Percentiles rank a stretch among this genome's conserved stretches.
These are phyloP conservation scores for Podospora didyma DNA, from an alignment of 495 filamentous ascomycete genomes.

Conservation along the genomic window DNA sequence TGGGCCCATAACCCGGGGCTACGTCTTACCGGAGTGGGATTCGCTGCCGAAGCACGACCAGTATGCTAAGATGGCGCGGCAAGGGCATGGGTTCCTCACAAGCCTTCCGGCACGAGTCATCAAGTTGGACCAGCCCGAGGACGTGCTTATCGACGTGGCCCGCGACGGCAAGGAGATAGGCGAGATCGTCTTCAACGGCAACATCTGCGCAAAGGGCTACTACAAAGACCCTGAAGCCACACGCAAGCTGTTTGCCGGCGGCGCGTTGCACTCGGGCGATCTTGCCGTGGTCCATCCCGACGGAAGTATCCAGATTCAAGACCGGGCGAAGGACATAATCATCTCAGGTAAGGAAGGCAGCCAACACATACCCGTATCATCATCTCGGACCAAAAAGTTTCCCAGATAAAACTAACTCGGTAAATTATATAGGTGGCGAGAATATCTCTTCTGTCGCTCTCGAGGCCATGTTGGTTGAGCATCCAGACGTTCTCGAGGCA, in stretches of 20 bases:
- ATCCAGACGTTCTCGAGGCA: slow-evolving; percentile 85
- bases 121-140: slow-evolving; percentile 66
- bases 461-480: slow-evolving; percentile 85
- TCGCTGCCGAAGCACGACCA: slow-evolving; percentile 63
- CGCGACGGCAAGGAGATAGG: slow-evolving; percentile 86
- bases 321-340: slow-evolving; percentile 95
- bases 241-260: slow-evolving; percentile 80
- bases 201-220: slow-evolving; percentile 90
- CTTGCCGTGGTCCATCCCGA: slow-evolving; percentile 89
- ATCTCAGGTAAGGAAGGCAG: slow-evolving; percentile 74
- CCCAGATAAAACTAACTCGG: not conserved
- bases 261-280: slow-evolving; percentile 84
- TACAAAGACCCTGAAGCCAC: slow-evolving; percentile 89
- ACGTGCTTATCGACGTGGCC: slow-evolving; percentile 66
- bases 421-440: slow-evolving; percentile 67
- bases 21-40: slow-evolving; percentile 81
- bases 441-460: slow-evolving; percentile 94
- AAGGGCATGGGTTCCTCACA: slow-evolving; percentile 86
- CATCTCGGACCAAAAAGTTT: no score
- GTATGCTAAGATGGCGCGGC: slow-evolving; percentile 83
- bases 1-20: slow-evolving; percentile 92
- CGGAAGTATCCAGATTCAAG: slow-evolving; percentile 85
- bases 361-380: no score
- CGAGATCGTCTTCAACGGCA: slow-evolving; percentile 86
- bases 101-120: slow-evolving; percentile 78